phyloP scores from a whole-genome alignment of 148 eudicot genomes.

The Arbutus unedo region DNA sequence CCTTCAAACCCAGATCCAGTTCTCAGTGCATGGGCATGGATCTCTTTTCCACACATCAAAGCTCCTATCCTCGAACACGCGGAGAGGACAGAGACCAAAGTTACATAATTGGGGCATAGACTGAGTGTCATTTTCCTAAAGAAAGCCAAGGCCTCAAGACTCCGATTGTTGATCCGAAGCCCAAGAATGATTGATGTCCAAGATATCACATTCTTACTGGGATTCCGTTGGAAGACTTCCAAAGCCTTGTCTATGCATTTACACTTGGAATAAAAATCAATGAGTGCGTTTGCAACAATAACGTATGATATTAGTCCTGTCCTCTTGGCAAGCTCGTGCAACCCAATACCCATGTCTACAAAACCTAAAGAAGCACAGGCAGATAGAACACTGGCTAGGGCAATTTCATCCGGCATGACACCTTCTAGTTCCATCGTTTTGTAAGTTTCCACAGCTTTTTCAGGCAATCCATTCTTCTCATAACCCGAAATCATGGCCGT shows the following conservation, averaged over 20 bases:
- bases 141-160: slow-evolving; percentile 72
- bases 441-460: slow-evolving; percentile 64
- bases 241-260: slow-evolving; percentile 65
- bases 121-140: slow-evolving; percentile 67
- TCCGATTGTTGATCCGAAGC: slow-evolving; percentile 59
- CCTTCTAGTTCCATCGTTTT: slow-evolving; percentile 59
- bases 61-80: slow-evolving; percentile 85
- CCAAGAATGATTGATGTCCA: slow-evolving; percentile 89
- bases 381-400: slow-evolving; percentile 64
- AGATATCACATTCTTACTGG: slow-evolving; percentile 64
- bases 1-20: slow-evolving; percentile 54
- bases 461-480: slow-evolving; percentile 59
- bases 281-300: slow-evolving; percentile 65
- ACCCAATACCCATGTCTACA: slow-evolving; percentile 55
- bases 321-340: slow-evolving; percentile 66
- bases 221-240: slow-evolving; percentile 68
- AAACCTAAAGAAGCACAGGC: slow-evolving; percentile 79
- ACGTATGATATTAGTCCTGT: slow-evolving; percentile 53
- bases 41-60: slow-evolving; percentile 84
- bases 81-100: slow-evolving; percentile 69
- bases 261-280: slow-evolving; percentile 82
- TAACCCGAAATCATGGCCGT: slow-evolving; percentile 88
- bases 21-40: slow-evolving; percentile 79
- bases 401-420: slow-evolving; percentile 62
- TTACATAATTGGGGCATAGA: slow-evolving; percentile 64